Conservation (phyloP, 2,329 filamentous ascomycete genomes). For the Exophiala sp. region DNA sequence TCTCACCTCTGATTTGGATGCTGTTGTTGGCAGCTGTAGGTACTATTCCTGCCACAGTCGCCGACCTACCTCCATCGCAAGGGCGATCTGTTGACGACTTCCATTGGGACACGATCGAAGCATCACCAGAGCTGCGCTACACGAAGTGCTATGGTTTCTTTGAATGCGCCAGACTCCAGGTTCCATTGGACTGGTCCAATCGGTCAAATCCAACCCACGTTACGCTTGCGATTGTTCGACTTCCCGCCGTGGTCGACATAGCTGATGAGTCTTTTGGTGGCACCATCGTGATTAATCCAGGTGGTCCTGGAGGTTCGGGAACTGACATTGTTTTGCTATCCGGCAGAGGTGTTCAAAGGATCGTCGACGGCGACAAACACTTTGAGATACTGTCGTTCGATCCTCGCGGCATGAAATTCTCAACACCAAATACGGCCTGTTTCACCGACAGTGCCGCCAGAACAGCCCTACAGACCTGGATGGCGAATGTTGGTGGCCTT, state of each 20-base stretch:
- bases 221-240: conserved; percentile 45
- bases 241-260: conserved; percentile 39
- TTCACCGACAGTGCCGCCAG: conserved; percentile 25
- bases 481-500: conserved; percentile 17
- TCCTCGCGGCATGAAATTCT: conserved; percentile 41
- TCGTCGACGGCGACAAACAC: conserved; percentile 38
- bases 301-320: conserved; percentile 40
- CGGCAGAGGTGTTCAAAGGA: conserved; percentile 21
- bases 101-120: conserved; percentile 19
- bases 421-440: conserved; percentile 28
- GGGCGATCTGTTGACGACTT: background rate
- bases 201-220: conserved; percentile 35
- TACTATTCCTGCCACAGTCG: too few species aligned
- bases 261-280: conserved; percentile 46
- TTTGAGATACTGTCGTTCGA: conserved; percentile 45
- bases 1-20: too few species aligned
- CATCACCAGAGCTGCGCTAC: conserved; percentile 35
- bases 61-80: too few species aligned
- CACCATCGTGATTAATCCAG: conserved; percentile 48
- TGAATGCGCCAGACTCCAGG: conserved; percentile 48
- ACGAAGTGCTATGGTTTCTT: conserved; percentile 43
- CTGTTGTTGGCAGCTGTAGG: too few species aligned
- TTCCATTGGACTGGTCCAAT: conserved; percentile 48
- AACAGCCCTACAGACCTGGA: conserved; percentile 3
- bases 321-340: conserved; percentile 31